Base-by-base conservation (phyloP, 768 basidiomycete genomes). In the Mycena leptocephala region DNA sequence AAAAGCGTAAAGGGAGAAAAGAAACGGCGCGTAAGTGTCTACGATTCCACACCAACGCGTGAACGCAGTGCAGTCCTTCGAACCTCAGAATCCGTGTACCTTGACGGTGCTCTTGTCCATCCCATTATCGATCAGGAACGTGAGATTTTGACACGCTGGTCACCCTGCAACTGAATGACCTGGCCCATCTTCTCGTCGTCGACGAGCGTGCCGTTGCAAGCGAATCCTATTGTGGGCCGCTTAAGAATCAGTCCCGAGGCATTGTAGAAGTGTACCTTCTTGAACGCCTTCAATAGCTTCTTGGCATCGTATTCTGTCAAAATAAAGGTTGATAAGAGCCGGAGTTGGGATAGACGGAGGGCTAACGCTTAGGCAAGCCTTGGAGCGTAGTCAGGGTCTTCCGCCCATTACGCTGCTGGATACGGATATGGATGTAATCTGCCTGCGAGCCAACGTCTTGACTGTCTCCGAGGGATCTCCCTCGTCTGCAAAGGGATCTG, bases 331-430 rank as follows among this genome's bases (percentile, higher is more conserved):
- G 77, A 76, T 70, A 53, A 77, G 75, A 76, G n/a, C 41, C 16
- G 48, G 46, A 70, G 71, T 26, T 32, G n/a, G 39, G 70, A 65
- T 74, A 51, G 61, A 59, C 68, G 55, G n/a, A 67, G n/a, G 37
- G 87, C 92, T 78, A 78, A 96, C 96, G 92, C 86, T 95, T 96
- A 70, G 96, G 95, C 79, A 99, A 86, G 76, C 98, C 98, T 86
- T 99, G 97, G 80, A 99, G 90, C 73, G 97, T 99, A 51, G 98
- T 99, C 89, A 99, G 87, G 76, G 97, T 98, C 91, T 99, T 99
- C 83, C 98, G 92, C 77, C 98, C 98, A 92, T 99, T 99, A 83
- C 98, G 93, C 87, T 99, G 98, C 86, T 99, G 98, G 82, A 99
- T 95, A 89, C 98, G 96, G 83, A 98, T 95, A 85, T 97, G 96